These are phyloP conservation scores for Hebeloma cylindrosporum DNA, from an alignment of 768 basidiomycete genomes.

Conservation along the genomic window DNA sequence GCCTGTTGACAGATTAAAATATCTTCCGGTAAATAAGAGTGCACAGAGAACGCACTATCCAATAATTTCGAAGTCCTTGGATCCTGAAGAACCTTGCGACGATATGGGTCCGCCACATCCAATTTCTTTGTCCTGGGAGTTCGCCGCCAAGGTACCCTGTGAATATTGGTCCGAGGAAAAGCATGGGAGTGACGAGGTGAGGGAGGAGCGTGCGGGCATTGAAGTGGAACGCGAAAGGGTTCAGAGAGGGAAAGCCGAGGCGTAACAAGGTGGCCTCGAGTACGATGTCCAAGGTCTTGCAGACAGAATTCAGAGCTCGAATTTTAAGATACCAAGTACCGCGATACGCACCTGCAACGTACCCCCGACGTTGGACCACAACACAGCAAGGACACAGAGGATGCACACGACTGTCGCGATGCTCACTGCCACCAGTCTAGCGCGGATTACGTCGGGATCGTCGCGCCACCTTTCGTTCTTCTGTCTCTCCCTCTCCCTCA, in stretches of 20 bases:
- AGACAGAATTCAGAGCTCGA: conserved; percentile 5
- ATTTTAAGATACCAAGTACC: conserved; percentile 6
- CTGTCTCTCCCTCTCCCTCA: conserved; percentile 15
- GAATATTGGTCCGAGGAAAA: conserved; percentile 81
- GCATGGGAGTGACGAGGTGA: conserved; percentile 66
- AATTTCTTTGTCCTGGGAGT: conserved; percentile 57
- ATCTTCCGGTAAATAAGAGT: not conserved
- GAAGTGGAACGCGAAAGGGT: not conserved
- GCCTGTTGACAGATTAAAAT: conserved; percentile 45
- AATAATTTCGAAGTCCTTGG: conserved; percentile 71
- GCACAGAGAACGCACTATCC: conserved; percentile 33
- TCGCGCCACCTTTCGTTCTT: conserved; percentile 65
- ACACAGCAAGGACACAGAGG: conserved; percentile 44
- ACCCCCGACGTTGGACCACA: conserved; percentile 31
- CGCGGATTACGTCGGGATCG: conserved; percentile 82
- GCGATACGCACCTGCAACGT: conserved; percentile 19
- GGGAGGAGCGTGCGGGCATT: conserved; percentile 40
- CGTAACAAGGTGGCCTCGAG: conserved; percentile 34
- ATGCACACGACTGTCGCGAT: conserved; percentile 63
- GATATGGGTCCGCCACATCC: conserved; percentile 43
- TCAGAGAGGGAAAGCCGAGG: conserved; percentile 36
- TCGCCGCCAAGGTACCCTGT: conserved; percentile 42
- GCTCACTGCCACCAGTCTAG: conserved; percentile 68
- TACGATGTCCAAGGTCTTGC: conserved; percentile 14
- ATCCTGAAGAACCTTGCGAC: conserved; percentile 45